Evolutionary conservation across 108 stramenopile genomes (phyloP).

Genomic region (Fistulifera pelliculosa): DNA sequence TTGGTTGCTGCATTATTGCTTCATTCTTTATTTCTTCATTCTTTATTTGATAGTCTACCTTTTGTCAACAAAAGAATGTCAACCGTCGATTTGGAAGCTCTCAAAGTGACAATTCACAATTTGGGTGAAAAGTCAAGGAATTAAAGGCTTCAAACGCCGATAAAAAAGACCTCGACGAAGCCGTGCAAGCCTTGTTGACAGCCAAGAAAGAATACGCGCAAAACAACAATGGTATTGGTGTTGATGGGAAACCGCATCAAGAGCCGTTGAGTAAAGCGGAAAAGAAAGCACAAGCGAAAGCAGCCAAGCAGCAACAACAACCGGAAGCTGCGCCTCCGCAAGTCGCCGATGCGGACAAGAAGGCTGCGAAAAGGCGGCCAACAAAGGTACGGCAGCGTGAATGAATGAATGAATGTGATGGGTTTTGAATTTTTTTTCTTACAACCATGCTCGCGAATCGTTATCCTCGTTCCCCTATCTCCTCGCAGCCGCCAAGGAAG

Average conservation of each 20-base stretch:
- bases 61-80: too few relatives aligned
- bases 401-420: slow-evolving; percentile 21
- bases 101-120: slow-evolving; percentile 37
- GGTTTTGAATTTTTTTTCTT: too few relatives aligned
- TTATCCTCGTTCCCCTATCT: slow-evolving; percentile 13
- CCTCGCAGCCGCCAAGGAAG: slow-evolving; percentile 1
- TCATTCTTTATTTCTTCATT: too few relatives aligned
- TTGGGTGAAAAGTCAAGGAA: slow-evolving; percentile 41
- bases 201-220: slow-evolving; percentile 57
- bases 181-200: slow-evolving; percentile 39
- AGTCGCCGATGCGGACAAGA: slow-evolving; percentile 42
- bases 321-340: slow-evolving; percentile 13
- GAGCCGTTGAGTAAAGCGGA: slow-evolving; percentile 54
- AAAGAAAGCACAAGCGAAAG: slow-evolving; percentile 65
- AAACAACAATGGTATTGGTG: slow-evolving; percentile 66
- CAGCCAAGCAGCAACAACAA: slow-evolving; percentile 7
- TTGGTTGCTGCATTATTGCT: too few relatives aligned
- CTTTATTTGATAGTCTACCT: too few relatives aligned
- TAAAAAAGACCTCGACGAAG: slow-evolving; percentile 38
- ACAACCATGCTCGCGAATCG: not conserved
- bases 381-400: slow-evolving; percentile 65
- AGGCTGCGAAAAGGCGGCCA: slow-evolving; percentile 81
- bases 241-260: slow-evolving; percentile 68
- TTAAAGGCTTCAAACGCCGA: slow-evolving; percentile 43
- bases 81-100: slow-evolving; percentile 11